A percentile compares a stretch with the other conserved stretches of the same genome.
Conservation (phyloP, 352 stramenopile genomes). For the Ophiocytium majus region DNA sequence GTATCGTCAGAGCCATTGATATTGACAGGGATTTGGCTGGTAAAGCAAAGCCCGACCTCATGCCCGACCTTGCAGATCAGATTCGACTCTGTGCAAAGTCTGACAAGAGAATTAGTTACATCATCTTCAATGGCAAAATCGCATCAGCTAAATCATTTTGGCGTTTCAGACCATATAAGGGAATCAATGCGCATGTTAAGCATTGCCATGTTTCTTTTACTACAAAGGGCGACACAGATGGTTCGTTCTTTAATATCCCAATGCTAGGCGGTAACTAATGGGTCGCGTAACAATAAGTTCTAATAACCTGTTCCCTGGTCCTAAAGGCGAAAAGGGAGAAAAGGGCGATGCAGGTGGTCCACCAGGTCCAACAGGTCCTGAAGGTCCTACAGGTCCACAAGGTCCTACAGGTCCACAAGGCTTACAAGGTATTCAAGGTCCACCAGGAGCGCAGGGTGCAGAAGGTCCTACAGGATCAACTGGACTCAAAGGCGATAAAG, state of each 20-base stretch:
- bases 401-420: too few species aligned
- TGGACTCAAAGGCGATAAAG: too few species aligned
- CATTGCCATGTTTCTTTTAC: neutral
- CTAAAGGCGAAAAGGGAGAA: too few species aligned
- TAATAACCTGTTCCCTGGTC: too few species aligned
- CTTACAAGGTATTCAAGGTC: too few species aligned
- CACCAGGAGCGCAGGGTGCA: too few species aligned
- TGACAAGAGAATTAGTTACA: neutral
- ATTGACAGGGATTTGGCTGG: neutral
- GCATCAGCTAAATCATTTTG: conserved; percentile 2
- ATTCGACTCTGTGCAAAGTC: conserved; percentile 6
- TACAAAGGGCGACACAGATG: neutral
- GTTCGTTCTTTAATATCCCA: conserved; percentile 17
- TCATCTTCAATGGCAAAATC: conserved; percentile 9
- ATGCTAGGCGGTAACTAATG: conserved; percentile 11
- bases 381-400: too few species aligned
- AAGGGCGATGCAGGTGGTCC: too few species aligned
- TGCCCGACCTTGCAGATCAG: conserved; percentile 1
- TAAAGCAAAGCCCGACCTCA: conserved; percentile 1
- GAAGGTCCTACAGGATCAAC: too few species aligned
- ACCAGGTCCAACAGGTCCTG: too few species aligned
- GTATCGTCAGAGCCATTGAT: neutral
- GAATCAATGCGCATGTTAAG: neutral
- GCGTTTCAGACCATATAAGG: neutral
- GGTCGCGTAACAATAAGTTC: too few species aligned